Evolutionary conservation across 306 rosid genomes (phyloP).

Genomic region (Vicia villosa): DNA sequence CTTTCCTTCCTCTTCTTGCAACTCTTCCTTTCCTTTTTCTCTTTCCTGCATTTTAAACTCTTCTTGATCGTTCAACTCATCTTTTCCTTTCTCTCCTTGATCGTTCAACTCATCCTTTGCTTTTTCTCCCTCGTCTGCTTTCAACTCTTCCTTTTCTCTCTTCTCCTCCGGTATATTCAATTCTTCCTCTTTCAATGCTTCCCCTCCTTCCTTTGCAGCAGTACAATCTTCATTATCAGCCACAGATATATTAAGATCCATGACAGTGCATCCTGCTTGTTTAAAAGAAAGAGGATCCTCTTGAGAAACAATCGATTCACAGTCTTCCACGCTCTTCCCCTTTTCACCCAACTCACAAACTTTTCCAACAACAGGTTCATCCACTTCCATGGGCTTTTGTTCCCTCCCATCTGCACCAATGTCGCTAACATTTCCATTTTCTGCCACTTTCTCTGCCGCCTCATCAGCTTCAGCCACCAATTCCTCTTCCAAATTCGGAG

Average conservation of each 20-base stretch:
- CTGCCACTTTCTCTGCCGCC: slow-evolving; percentile 38
- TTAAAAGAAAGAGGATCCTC: slow-evolving; percentile 39
- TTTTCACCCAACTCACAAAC: slow-evolving; percentile 30
- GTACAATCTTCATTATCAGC: slow-evolving; percentile 33
- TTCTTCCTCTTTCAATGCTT: slow-evolving; percentile 33
- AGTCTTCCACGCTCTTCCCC: slow-evolving; percentile 31
- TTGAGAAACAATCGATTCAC: slow-evolving; percentile 30
- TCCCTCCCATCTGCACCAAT: slow-evolving; percentile 39
- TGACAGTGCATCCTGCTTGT: slow-evolving; percentile 21
- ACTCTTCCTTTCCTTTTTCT: slow-evolving; percentile 5
- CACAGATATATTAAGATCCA: slow-evolving; percentile 39
- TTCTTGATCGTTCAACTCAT: slow-evolving; percentile 13
- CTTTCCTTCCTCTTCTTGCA: background rate
- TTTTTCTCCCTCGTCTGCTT: slow-evolving; percentile 6
- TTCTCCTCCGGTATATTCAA: slow-evolving; percentile 9
- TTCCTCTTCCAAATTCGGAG: slow-evolving; percentile 37
- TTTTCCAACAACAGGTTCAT: slow-evolving; percentile 38
- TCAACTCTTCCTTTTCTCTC: slow-evolving; percentile 16
- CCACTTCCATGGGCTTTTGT: slow-evolving; percentile 38
- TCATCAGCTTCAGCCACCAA: slow-evolving; percentile 41
- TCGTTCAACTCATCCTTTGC: slow-evolving; percentile 29
- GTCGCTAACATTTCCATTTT: slow-evolving; percentile 42
- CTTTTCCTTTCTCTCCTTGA: slow-evolving; percentile 17
- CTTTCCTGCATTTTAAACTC: slow-evolving; percentile 31
- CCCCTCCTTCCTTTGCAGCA: slow-evolving; percentile 40